These are phyloP conservation scores for Diutina ranongensis DNA, from an alignment of 1,139 yeast species.

Conservation along the genomic window DNA sequence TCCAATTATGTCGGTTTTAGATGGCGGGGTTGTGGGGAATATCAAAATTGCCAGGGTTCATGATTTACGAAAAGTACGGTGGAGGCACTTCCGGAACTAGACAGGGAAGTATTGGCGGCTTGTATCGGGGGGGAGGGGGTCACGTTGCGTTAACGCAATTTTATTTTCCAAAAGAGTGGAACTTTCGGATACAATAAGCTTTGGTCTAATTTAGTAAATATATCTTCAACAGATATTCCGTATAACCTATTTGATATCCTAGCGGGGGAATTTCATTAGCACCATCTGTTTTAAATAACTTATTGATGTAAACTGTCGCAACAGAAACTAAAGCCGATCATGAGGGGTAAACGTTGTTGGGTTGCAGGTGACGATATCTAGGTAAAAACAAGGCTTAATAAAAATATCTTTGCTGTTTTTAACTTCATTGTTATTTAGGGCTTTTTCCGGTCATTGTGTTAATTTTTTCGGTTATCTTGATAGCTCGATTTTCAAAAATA, in stretches of 20 bases:
- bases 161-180: too few species aligned
- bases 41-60: neutral
- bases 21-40: too few species aligned
- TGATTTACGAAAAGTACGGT: neutral
- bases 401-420: too few species aligned
- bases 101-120: too few species aligned
- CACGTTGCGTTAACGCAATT: neutral
- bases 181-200: too few species aligned
- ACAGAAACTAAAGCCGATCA: neutral
- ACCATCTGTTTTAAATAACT: neutral
- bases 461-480: too few species aligned
- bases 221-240: too few species aligned
- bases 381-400: neutral
- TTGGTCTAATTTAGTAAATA: too few species aligned
- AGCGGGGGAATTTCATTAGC: neutral
- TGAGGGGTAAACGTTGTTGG: neutral
- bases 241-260: neutral
- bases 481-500: too few species aligned
- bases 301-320: neutral
- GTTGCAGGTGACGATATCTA: neutral
- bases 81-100: neutral
- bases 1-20: too few species aligned
- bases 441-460: neutral
- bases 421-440: neutral
- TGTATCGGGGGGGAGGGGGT: too few species aligned